Evolutionary conservation across 805 yeast genomes (phyloP).

Genomic region (Lipomyces yamanashiensis): DNA sequence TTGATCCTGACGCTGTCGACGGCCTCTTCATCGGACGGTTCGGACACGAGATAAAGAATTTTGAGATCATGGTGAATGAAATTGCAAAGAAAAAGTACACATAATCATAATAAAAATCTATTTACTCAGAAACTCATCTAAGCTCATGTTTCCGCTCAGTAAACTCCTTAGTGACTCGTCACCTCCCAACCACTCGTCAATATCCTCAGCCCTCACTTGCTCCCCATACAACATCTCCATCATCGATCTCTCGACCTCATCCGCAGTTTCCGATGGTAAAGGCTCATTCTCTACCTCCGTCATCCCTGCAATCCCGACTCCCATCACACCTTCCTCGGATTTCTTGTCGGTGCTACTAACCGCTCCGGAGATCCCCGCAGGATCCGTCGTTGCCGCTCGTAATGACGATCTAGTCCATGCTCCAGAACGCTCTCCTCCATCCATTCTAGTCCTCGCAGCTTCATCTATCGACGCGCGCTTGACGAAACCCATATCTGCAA

Average conservation of each 20-base stretch:
- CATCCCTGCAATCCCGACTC: slow-evolving; percentile 39
- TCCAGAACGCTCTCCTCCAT: slow-evolving; percentile 33
- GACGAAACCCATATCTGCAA: slow-evolving; percentile 38
- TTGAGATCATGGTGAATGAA: slow-evolving; percentile 38
- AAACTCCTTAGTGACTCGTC: slow-evolving; percentile 24
- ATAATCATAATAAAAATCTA: slow-evolving; percentile 2
- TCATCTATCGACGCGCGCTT: slow-evolving; percentile 39
- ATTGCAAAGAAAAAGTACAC: slow-evolving; percentile 12
- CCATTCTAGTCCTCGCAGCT: slow-evolving; percentile 37
- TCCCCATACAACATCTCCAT: not conserved
- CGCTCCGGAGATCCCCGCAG: too few species aligned
- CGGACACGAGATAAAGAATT: slow-evolving; percentile 40
- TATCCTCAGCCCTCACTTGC: not conserved
- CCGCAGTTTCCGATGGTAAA: not conserved
- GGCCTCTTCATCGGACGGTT: slow-evolving; percentile 43
- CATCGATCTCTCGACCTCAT: not conserved
- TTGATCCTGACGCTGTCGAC: slow-evolving; percentile 37
- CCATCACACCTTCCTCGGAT: slow-evolving; percentile 12
- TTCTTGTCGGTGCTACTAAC: too few species aligned
- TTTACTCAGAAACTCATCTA: slow-evolving; percentile 37
- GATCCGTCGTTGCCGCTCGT: too few species aligned
- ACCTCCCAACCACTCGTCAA: not conserved
- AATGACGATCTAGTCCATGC: slow-evolving; percentile 20
- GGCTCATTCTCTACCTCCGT: slow-evolving; percentile 13
- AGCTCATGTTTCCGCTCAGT: slow-evolving; percentile 37